A percentile compares a stretch with the other conserved stretches of the same genome.
Evolutionary conservation across 352 stramenopile species (phyloP).

Genomic region (Globisporangium solare): DNA sequence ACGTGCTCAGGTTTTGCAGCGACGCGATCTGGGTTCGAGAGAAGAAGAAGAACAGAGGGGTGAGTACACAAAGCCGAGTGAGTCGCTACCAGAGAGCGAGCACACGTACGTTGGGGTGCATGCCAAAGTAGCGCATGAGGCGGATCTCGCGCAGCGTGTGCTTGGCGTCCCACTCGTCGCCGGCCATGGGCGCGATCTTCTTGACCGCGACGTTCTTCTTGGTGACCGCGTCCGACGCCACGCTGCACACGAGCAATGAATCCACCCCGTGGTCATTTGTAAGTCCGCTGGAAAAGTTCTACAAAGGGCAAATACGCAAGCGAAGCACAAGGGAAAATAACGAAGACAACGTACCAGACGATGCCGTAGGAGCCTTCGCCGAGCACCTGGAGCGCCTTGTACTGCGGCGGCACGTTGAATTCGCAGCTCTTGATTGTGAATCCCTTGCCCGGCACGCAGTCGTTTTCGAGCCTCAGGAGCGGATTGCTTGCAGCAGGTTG

Average conservation of each 20-base stretch:
- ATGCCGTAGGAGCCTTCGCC: conserved; percentile 92
- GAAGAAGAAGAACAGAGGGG: no score
- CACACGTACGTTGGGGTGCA: conserved; percentile 79
- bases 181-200: conserved; percentile 91
- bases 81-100: background rate
- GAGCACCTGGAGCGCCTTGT: conserved; percentile 82
- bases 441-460: conserved; percentile 48
- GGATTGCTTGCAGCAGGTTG: background rate
- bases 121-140: conserved; percentile 87
- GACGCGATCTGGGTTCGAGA: conserved; percentile 47
- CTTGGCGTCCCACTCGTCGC: conserved; percentile 88
- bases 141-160: conserved; percentile 90
- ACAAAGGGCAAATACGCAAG: conserved; percentile 2
- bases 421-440: conserved; percentile 82
- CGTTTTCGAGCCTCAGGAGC: conserved; percentile 36
- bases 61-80: background rate
- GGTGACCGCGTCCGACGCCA: conserved; percentile 64
- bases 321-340: conserved; percentile 3
- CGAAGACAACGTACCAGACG: conserved; percentile 66
- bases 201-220: conserved; percentile 89
- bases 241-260: conserved; percentile 27
- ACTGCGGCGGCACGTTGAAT: conserved; percentile 80
- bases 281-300: conserved; percentile 6
- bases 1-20: conserved; percentile 79
- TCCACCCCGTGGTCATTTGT: no score